Percentiles rank a stretch among this genome's conserved stretches.
Conservation (phyloP, 352 stramenopile genomes). For the Phytophthora sansomeana region DNA sequence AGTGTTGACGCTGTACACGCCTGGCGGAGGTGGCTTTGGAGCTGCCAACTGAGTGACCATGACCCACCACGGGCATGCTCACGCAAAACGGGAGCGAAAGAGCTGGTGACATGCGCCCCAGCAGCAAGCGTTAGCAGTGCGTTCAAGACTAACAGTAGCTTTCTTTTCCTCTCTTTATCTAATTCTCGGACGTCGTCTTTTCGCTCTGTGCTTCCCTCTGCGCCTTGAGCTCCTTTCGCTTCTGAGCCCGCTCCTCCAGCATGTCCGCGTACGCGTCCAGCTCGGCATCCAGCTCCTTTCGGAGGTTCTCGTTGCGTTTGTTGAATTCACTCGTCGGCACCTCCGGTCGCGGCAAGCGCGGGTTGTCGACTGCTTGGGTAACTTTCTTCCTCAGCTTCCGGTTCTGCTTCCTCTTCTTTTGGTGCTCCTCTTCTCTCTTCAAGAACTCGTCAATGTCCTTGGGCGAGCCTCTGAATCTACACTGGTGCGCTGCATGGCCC, state of each 20-base stretch:
- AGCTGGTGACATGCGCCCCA: not conserved
- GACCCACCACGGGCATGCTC: constrained; percentile 13
- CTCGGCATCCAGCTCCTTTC: constrained; percentile 66
- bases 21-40: constrained; percentile 96
- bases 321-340: constrained; percentile 43
- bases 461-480: constrained; percentile 43
- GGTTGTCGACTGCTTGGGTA: constrained; percentile 19
- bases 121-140: constrained; percentile 9
- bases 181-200: constrained; percentile 14
- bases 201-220: constrained; percentile 21
- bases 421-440: constrained; percentile 20
- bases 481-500: constrained; percentile 62
- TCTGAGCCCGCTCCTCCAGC: constrained; percentile 22
- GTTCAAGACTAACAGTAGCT: constrained; percentile 17
- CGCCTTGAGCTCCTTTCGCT: constrained; percentile 29
- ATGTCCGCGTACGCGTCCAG: constrained; percentile 67
- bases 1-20: constrained; percentile 95
- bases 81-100: constrained; percentile 18
- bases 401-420: constrained; percentile 33
- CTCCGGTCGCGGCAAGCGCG: constrained; percentile 11
- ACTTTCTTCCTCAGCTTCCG: constrained; percentile 26
- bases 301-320: constrained; percentile 61
- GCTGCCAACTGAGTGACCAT: constrained; percentile 30
- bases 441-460: constrained; percentile 44
- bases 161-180: constrained; percentile 26